Conservation (phyloP, 805 yeast species). For the Kluyveromyces wickerhamii region DNA sequence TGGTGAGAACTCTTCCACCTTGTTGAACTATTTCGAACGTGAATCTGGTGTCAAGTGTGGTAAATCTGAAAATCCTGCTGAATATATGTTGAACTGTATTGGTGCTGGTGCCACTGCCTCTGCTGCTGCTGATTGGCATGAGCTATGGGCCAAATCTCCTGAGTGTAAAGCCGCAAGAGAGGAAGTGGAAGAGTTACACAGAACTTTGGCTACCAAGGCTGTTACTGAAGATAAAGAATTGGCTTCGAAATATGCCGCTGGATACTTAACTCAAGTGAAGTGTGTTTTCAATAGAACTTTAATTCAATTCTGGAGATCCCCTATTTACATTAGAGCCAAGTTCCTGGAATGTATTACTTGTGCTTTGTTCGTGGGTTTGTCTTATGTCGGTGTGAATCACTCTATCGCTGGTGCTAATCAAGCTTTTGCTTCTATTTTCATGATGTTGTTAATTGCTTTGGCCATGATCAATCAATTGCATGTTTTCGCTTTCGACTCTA, state of each 20-base stretch:
- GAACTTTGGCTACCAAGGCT: constrained; percentile 29
- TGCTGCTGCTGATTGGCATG: constrained; percentile 52
- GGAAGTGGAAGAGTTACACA: constrained; percentile 50
- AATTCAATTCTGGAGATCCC: constrained; percentile 61
- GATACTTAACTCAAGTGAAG: constrained; percentile 33
- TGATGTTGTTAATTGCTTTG: constrained; percentile 44
- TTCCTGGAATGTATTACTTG: constrained; percentile 43
- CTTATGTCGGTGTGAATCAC: constrained; percentile 52
- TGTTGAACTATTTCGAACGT: constrained; percentile 60
- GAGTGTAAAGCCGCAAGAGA: constrained; percentile 43
- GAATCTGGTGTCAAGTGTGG: constrained; percentile 65
- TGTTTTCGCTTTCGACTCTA: constrained; percentile 50
- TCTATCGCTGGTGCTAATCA: constrained; percentile 59
- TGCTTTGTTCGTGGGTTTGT: constrained; percentile 58
- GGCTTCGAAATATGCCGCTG: constrained; percentile 40
- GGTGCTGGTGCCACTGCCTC: constrained; percentile 77
- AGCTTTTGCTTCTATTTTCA: constrained; percentile 53
- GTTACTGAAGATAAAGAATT: constrained; percentile 31
- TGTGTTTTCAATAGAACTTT: constrained; percentile 45
- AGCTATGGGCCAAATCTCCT: constrained; percentile 48
- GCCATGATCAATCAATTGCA: constrained; percentile 56
- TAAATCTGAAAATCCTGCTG: constrained; percentile 61
- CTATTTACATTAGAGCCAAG: constrained; percentile 51
- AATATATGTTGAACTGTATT: constrained; percentile 62
- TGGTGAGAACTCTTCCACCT: constrained; percentile 51